phyloP scores from a whole-genome alignment of 2,329 filamentous ascomycete genomes.

The Coniochaeta sp. region DNA sequence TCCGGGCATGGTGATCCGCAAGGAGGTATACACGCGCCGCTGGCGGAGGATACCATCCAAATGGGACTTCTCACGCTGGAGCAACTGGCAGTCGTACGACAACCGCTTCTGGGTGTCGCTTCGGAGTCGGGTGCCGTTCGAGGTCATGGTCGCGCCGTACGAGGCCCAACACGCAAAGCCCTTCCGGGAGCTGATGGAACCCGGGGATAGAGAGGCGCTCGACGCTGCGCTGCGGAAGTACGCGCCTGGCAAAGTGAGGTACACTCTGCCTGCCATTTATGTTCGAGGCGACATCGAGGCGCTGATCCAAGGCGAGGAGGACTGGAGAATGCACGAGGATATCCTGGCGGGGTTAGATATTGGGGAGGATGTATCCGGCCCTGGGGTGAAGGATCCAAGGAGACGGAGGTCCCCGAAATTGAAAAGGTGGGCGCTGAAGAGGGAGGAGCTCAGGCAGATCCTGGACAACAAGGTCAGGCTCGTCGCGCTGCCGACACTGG shows the following conservation, averaged over 20 bases:
- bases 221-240: slow-evolving; percentile 37
- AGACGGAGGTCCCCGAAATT: neutral
- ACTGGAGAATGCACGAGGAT: slow-evolving; percentile 1
- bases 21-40: slow-evolving; percentile 6
- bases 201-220: slow-evolving; percentile 24
- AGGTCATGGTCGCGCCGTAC: slow-evolving; percentile 39
- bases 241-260: slow-evolving; percentile 49
- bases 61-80: slow-evolving; percentile 23
- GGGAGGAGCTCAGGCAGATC: neutral
- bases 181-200: slow-evolving; percentile 38
- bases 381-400: slow-evolving; percentile 3
- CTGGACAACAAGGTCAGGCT: slow-evolving; percentile 26
- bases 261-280: slow-evolving; percentile 49
- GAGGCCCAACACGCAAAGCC: slow-evolving; percentile 33
- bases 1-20: slow-evolving; percentile 18
- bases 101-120: slow-evolving; percentile 56
- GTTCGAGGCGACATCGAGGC: slow-evolving; percentile 26
- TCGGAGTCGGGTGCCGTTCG: slow-evolving; percentile 31
- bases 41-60: slow-evolving; percentile 3
- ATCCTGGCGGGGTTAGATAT: neutral
- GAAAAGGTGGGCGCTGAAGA: neutral
- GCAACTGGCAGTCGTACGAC: slow-evolving; percentile 42
- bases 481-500: slow-evolving; percentile 47
- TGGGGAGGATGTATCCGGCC: neutral
- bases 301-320: slow-evolving; percentile 6